Base-by-base conservation (phyloP, 352 stramenopile species). In the Thalassiosira hispida region DNA sequence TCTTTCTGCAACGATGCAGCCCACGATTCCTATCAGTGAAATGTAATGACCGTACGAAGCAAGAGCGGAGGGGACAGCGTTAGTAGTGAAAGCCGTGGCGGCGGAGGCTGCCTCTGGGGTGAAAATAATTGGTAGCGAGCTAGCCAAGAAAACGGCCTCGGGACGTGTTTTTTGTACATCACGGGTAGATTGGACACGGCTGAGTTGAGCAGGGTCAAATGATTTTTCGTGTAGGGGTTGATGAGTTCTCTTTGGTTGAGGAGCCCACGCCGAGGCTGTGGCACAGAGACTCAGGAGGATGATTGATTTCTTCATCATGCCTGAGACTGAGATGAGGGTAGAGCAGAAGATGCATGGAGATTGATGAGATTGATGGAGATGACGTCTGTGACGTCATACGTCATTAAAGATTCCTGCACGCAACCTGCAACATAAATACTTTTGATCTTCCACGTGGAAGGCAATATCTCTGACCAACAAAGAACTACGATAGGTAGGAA, bases 41-140 rank as follows among this genome's bases (percentile, higher is more conserved):
- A 86, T 22, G 59, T 90, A 94, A 59, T 94, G 89, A 18, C 73
- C 78, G 63, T 92, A 94, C 7, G 89, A 86, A 18, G 71, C 81
- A 46, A 92, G 53, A 12, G 86, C 89, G 9, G 60, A 68, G 14
- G 74, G 52, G 4, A 90, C 33, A n/a, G 81, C 60, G 53, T 70
- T 74, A 9, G 42, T 25, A n/a, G 64, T 57, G 52, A 61, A 66
- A 23, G 84, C 65, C 7, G 76, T 75, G 16, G 65, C 81, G 6
- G 80, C 78, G 3, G 49, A 73, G 46, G 73, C 73, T 22, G 61
- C 61, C 31, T 46, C 51, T 20, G 73, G 73, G 31, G 31, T 51
- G 14, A 53, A 23, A 20, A 81, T 20, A 18, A 73, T 35, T 25
- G 56, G 44, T 47, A 59, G n/a, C 18, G 73, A 52, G 29, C 35